These are phyloP conservation scores for Zychaea mexicana DNA, from an alignment of 371 early-diverging fungal genomes.

Conservation along the genomic window DNA sequence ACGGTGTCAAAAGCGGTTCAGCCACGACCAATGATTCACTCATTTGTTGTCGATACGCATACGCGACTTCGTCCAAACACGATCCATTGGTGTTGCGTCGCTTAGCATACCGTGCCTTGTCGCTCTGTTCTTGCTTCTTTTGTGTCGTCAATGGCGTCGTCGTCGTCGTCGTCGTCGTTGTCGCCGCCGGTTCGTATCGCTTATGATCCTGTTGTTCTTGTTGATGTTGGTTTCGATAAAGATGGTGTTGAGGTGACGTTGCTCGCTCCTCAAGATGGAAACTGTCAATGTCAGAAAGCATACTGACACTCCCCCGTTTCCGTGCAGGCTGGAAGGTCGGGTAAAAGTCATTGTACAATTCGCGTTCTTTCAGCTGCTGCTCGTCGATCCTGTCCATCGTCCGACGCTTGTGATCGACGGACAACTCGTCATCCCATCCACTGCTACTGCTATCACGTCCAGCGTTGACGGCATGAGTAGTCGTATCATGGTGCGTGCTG, in stretches of 20 bases:
- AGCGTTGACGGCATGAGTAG: neutral
- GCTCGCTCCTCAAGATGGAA: slow-evolving; percentile 24
- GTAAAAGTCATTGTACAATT: slow-evolving; percentile 12
- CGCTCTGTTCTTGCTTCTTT: neutral
- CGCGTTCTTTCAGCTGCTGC: slow-evolving; percentile 15
- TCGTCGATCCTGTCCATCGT: slow-evolving; percentile 20
- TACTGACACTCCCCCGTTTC: slow-evolving; percentile 49
- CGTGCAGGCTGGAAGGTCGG: slow-evolving; percentile 23
- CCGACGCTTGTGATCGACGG: slow-evolving; percentile 6
- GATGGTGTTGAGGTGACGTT: neutral
- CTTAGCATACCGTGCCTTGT: slow-evolving; percentile 33
- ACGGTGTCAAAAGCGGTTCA: slow-evolving; percentile 4
- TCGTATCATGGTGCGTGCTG: neutral
- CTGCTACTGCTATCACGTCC: neutral
- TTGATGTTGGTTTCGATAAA: neutral
- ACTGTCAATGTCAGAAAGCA: slow-evolving; percentile 44
- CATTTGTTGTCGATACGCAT: slow-evolving; percentile 32
- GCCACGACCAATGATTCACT: slow-evolving; percentile 16
- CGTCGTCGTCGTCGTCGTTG: no score
- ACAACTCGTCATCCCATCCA: slow-evolving; percentile 8
- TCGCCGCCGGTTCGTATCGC: no score
- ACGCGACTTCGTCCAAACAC: slow-evolving; percentile 11
- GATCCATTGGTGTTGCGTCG: slow-evolving; percentile 37
- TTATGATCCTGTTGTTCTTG: neutral
- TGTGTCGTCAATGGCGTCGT: no score